phyloP scores from a whole-genome alignment of 169 alveolate species.

The Babesia bigemina region DNA sequence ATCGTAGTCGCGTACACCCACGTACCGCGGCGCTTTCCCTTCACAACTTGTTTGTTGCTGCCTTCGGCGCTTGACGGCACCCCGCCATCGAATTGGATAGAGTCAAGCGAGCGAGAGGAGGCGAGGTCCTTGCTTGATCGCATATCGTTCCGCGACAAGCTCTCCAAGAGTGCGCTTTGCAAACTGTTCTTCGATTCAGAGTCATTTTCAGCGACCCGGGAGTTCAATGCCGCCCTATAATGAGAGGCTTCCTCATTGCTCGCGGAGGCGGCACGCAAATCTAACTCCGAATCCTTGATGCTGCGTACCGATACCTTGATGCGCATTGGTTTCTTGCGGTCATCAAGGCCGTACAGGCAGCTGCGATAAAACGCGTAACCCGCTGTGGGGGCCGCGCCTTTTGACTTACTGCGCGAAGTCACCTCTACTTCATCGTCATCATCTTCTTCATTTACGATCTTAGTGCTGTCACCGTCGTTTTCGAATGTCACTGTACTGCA shows the following conservation, averaged over 20 bases:
- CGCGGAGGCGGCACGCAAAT: slow-evolving; percentile 30
- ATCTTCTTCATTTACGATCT: slow-evolving; percentile 9
- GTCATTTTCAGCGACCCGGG: background rate
- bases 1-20: slow-evolving; percentile 21
- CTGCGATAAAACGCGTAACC: slow-evolving; percentile 62
- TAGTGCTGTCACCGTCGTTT: slow-evolving; percentile 21
- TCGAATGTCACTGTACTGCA: slow-evolving; percentile 29
- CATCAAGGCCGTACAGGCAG: slow-evolving; percentile 52
- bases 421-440: background rate
- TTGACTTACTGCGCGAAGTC: background rate
- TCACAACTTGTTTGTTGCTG: background rate
- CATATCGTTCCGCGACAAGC: background rate
- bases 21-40: background rate
- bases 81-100: slow-evolving; percentile 30
- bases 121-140: background rate
- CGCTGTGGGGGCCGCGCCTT: background rate
- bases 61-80: background rate
- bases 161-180: background rate
- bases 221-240: background rate
- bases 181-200: background rate
- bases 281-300: slow-evolving; percentile 38
- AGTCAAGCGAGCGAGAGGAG: slow-evolving; percentile 6
- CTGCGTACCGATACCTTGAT: slow-evolving; percentile 32
- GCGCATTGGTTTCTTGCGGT: slow-evolving; percentile 17
- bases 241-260: background rate